Conservation (phyloP, 140 eudicot genomes). For the Stevia rebaudiana region DNA sequence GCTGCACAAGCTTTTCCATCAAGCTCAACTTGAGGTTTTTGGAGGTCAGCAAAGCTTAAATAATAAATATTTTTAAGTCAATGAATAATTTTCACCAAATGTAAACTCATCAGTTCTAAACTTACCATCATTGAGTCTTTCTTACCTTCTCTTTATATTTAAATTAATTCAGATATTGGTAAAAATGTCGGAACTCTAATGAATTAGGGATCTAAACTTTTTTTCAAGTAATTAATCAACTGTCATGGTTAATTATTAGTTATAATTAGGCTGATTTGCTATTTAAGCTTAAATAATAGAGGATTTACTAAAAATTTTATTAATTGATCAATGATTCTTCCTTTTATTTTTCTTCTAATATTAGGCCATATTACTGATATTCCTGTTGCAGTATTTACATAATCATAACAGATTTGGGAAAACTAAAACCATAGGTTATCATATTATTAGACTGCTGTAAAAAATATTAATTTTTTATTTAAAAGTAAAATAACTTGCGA, state of each 20-base stretch:
- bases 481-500: neutral
- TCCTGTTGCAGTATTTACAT: neutral
- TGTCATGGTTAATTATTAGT: neutral
- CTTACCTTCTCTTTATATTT: neutral
- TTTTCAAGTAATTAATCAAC: neutral
- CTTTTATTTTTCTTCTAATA: neutral
- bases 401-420: neutral
- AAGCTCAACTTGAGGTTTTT: conserved; percentile 88
- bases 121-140: neutral
- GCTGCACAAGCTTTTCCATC: conserved; percentile 99
- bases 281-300: neutral
- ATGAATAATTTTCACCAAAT: neutral
- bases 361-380: neutral
- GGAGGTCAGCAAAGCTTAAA: conserved; percentile 91
- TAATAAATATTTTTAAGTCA: conserved; percentile 5
- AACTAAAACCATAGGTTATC: neutral
- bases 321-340: neutral
- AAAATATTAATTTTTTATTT: neutral
- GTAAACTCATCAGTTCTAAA: neutral
- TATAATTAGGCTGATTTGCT: neutral
- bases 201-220: neutral
- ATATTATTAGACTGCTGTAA: neutral
- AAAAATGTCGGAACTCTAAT: neutral
- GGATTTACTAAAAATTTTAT: neutral
- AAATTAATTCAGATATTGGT: neutral